These are phyloP conservation scores for Candida caryicola DNA, from an alignment of 805 yeast genomes.

Conservation along the genomic window DNA sequence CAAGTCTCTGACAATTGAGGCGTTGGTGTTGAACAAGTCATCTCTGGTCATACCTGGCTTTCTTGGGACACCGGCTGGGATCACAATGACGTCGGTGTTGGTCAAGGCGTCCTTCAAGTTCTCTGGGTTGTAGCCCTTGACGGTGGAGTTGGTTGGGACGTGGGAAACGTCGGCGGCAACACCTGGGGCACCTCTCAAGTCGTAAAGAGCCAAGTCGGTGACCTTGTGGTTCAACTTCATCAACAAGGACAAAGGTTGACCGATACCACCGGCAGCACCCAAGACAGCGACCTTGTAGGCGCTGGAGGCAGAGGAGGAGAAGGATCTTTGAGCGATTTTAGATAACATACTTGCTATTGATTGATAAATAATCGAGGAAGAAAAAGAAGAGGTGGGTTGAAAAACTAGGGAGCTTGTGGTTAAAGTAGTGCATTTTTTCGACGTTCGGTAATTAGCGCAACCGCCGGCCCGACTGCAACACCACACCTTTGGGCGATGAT, in stretches of 20 bases:
- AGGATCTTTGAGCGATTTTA: slow-evolving; percentile 57
- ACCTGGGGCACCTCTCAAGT: slow-evolving; percentile 90
- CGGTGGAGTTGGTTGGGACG: slow-evolving; percentile 87
- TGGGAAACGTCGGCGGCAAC: slow-evolving; percentile 96
- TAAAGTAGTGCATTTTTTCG: slow-evolving; percentile 3
- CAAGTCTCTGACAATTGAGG: slow-evolving; percentile 89
- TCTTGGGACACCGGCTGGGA: slow-evolving; percentile 98
- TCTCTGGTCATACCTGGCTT: slow-evolving; percentile 99
- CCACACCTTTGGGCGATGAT: not conserved
- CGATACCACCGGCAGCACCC: slow-evolving; percentile 94
- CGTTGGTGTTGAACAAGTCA: slow-evolving; percentile 93
- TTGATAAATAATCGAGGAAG: slow-evolving; percentile 6
- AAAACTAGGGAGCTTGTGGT: slow-evolving; percentile 3
- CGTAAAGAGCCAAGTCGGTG: slow-evolving; percentile 81
- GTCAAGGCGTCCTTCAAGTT: slow-evolving; percentile 65
- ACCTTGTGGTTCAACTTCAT: slow-evolving; percentile 87
- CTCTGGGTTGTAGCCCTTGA: slow-evolving; percentile 85
- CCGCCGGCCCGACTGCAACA: not conserved
- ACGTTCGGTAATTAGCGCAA: not conserved
- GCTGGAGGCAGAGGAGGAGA: slow-evolving; percentile 62
- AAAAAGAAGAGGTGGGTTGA: not conserved
- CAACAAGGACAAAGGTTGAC: slow-evolving; percentile 78
- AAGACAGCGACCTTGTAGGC: slow-evolving; percentile 73
- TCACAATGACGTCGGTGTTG: slow-evolving; percentile 81
- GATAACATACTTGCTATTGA: slow-evolving; percentile 44